These are phyloP conservation scores for Przewalskia tangutica DNA, from an alignment of 257 asterid genomes.

Conservation along the genomic window DNA sequence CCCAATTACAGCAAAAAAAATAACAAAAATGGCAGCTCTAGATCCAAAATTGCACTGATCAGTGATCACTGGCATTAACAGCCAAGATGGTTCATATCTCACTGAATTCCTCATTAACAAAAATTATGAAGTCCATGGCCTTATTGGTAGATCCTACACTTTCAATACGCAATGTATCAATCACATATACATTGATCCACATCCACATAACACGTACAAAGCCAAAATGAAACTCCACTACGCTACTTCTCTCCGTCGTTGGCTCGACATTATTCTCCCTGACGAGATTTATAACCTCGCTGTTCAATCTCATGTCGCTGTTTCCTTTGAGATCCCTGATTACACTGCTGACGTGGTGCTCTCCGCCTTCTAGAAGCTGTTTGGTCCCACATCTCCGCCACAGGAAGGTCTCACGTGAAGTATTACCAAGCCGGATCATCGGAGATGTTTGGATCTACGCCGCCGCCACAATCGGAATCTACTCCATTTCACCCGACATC, in stretches of 20 bases:
- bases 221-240: constrained; percentile 96
- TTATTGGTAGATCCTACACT: constrained; percentile 90
- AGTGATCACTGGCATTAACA: constrained; percentile 93
- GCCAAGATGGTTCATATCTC: constrained; percentile 95
- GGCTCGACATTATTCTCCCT: constrained; percentile 85
- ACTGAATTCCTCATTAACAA: constrained; percentile 73
- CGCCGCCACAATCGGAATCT: constrained; percentile 85
- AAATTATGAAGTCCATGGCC: constrained; percentile 90
- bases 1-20: background rate
- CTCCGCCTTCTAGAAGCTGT: constrained; percentile 92
- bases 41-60: constrained; percentile 82
- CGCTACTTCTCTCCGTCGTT: constrained; percentile 97
- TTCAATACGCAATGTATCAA: constrained; percentile 96
- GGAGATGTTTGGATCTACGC: constrained; percentile 96
- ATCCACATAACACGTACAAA: constrained; percentile 82
- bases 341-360: constrained; percentile 98
- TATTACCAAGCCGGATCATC: constrained; percentile 98
- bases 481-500: constrained; percentile 87
- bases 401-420: constrained; percentile 56
- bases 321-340: constrained; percentile 96
- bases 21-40: constrained; percentile 27
- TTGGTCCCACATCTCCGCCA: constrained; percentile 71
- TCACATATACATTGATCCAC: constrained; percentile 96
- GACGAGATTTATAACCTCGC: constrained; percentile 98
- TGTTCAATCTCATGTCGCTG: constrained; percentile 98